These are phyloP conservation scores for Metrosideros polymorpha DNA, from an alignment of 441 rosid genomes.

Conservation along the genomic window DNA sequence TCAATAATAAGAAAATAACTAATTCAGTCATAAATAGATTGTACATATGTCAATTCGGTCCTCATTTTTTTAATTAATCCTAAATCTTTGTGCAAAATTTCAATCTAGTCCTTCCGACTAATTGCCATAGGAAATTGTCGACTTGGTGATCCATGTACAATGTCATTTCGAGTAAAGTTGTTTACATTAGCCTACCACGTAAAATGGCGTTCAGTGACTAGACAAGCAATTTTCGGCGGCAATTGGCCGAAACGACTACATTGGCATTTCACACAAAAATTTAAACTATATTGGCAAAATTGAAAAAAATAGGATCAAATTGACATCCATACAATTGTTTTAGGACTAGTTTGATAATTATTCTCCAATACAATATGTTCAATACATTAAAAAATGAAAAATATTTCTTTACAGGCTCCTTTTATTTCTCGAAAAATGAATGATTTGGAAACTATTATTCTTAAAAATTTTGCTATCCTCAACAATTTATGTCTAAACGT, in stretches of 20 bases:
- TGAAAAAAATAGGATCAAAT: rapidly evolving
- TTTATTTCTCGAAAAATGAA: rapidly evolving
- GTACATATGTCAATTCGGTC: not conserved
- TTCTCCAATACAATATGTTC: no score
- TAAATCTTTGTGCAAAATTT: not conserved
- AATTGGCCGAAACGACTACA: rapidly evolving
- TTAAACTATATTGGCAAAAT: not conserved
- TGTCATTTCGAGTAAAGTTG: not conserved
- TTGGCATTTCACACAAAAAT: not conserved
- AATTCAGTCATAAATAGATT: not conserved
- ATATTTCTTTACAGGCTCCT: not conserved
- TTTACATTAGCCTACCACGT: not conserved
- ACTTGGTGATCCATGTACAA: not conserved
- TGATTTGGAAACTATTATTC: rapidly evolving
- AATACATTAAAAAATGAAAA: not conserved
- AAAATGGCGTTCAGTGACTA: rapidly evolving
- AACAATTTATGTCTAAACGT: no score
- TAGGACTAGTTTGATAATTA: not conserved
- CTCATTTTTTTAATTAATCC: not conserved
- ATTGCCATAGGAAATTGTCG: not conserved
- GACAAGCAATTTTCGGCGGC: rapidly evolving
- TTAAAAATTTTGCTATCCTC: not conserved
- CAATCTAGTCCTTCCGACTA: not conserved
- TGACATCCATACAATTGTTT: no score
- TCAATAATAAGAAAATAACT: not conserved